A percentile compares a stretch with the other conserved stretches of the same genome.
phyloP scores from a whole-genome alignment of 352 stramenopile species.

The Pilasporangium apinafurcum region DNA sequence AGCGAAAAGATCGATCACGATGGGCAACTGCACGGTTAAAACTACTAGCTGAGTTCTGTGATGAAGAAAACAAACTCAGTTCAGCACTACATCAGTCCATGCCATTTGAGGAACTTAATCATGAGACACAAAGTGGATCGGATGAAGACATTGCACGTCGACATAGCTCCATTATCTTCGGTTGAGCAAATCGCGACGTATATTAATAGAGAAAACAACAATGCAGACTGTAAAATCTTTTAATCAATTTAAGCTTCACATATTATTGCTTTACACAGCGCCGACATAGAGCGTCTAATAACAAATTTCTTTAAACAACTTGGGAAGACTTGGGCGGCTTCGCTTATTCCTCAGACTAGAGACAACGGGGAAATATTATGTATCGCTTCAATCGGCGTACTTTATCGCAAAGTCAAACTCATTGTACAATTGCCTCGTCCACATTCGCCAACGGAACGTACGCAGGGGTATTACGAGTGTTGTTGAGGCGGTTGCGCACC shows the following conservation, averaged over 20 bases:
- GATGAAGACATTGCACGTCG: slow-evolving; percentile 2
- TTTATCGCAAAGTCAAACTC: too few species aligned
- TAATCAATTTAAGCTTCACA: too few species aligned
- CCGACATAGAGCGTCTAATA: too few species aligned
- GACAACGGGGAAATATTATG: too few species aligned
- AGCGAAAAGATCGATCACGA: slow-evolving; percentile 52
- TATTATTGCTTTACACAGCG: too few species aligned
- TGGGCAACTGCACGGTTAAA: slow-evolving; percentile 67
- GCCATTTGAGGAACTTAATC: not conserved
- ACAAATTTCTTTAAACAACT: too few species aligned
- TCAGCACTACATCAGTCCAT: slow-evolving; percentile 14
- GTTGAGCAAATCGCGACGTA: too few species aligned
- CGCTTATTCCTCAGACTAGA: too few species aligned
- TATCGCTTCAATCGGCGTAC: too few species aligned
- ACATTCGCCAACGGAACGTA: slow-evolving; percentile 68
- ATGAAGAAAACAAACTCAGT: slow-evolving; percentile 72
- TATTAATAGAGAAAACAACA: too few species aligned
- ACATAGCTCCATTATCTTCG: slow-evolving; percentile 27
- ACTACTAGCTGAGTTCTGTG: slow-evolving; percentile 72
- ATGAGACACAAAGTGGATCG: not conserved
- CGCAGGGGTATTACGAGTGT: slow-evolving; percentile 43
- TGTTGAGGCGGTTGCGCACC: slow-evolving; percentile 48
- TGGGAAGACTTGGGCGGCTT: too few species aligned
- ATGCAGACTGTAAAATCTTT: too few species aligned
- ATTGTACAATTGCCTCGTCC: slow-evolving; percentile 24